phyloP scores from a whole-genome alignment of 257 asterid genomes.

The Paulownia fortunei region DNA sequence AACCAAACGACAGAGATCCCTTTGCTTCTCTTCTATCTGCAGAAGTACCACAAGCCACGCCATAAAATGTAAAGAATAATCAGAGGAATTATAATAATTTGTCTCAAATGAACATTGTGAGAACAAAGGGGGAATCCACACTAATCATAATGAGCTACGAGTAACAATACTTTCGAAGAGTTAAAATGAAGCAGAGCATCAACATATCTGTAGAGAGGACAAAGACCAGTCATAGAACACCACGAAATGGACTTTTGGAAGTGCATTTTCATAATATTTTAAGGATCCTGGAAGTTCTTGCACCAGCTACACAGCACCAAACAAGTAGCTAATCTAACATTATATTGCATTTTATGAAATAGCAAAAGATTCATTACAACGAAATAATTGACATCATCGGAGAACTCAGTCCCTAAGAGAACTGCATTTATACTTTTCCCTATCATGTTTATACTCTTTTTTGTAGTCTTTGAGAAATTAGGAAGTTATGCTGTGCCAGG shows the following conservation, averaged over 20 bases:
- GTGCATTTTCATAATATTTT: background rate
- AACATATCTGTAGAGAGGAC: background rate
- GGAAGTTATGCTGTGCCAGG: background rate
- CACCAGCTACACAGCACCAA: background rate
- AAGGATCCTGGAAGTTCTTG: constrained; percentile 12
- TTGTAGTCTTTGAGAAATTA: background rate
- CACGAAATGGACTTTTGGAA: background rate
- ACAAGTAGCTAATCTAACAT: background rate
- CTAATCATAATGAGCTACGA: background rate
- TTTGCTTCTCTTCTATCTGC: constrained; percentile 96
- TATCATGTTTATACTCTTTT: background rate
- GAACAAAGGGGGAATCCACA: background rate
- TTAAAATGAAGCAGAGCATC: background rate
- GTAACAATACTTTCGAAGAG: background rate
- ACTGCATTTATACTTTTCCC: background rate
- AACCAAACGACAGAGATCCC: constrained; percentile 88
- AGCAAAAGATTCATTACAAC: background rate
- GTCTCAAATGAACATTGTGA: constrained; percentile 8
- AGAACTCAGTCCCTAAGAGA: background rate
- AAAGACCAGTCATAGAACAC: background rate
- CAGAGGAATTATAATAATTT: constrained; percentile 13
- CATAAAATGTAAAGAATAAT: constrained; percentile 9
- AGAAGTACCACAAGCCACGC: constrained; percentile 28
- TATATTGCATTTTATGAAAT: constrained; percentile 12
- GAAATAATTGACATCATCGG: background rate